phyloP scores from a whole-genome alignment of 2,329 filamentous ascomycete species.

The Thermochaetoides dissita region DNA sequence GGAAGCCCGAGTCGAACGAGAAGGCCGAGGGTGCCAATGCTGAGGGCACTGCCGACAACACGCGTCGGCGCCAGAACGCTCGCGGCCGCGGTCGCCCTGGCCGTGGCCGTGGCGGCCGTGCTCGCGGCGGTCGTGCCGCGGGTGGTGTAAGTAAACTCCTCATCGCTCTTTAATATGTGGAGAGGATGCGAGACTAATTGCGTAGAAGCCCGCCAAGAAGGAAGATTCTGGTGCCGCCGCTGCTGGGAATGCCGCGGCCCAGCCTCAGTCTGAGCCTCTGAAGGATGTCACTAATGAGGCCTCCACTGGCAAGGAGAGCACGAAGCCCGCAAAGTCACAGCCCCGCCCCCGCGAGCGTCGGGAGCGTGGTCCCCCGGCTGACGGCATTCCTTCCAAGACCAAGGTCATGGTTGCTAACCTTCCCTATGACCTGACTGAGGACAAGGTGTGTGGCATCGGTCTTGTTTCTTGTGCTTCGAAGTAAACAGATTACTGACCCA shows the following conservation, averaged over 20 bases:
- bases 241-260: slow-evolving; percentile 35
- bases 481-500: too few relatives aligned
- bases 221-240: slow-evolving; percentile 31
- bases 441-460: slow-evolving; percentile 53
- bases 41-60: slow-evolving; percentile 54
- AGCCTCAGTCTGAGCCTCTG: slow-evolving; percentile 41
- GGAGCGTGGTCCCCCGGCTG: slow-evolving; percentile 88
- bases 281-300: slow-evolving; percentile 47
- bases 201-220: slow-evolving; percentile 19
- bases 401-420: slow-evolving; percentile 99
- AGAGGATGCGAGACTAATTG: too few relatives aligned
- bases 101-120: slow-evolving; percentile 49
- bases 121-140: slow-evolving; percentile 48
- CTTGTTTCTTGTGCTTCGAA: too few relatives aligned
- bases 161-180: too few relatives aligned
- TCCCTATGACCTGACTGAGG: slow-evolving; percentile 93
- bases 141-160: slow-evolving; percentile 33
- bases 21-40: slow-evolving; percentile 62
- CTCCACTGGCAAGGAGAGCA: slow-evolving; percentile 36
- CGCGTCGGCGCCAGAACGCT: slow-evolving; percentile 47
- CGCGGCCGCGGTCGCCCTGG: slow-evolving; percentile 53
- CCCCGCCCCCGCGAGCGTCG: slow-evolving; percentile 46
- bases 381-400: slow-evolving; percentile 95
- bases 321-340: slow-evolving; percentile 37
- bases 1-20: slow-evolving; percentile 83